phyloP scores from a whole-genome alignment of 2,329 filamentous ascomycete genomes.

The Paramyrothecium sp. region DNA sequence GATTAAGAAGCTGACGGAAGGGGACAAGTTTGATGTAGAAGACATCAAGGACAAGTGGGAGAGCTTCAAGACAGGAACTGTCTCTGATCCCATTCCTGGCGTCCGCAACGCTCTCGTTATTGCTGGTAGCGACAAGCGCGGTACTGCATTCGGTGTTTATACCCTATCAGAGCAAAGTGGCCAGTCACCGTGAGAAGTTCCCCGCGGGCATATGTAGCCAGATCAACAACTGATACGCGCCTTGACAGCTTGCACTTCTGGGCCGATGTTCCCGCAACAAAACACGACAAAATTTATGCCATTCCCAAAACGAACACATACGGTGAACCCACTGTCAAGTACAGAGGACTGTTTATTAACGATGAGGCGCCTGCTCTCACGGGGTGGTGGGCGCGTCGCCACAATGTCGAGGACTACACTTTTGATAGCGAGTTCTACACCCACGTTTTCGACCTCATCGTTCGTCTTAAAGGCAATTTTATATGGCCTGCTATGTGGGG shows the following conservation, averaged over 20 bases:
- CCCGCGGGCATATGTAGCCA: too few species aligned
- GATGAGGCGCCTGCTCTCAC: neutral
- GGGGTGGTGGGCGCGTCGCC: neutral
- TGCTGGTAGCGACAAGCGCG: neutral
- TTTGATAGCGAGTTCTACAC: constrained; percentile 46
- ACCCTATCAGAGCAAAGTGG: neutral
- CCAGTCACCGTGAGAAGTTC: neutral
- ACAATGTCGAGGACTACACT: neutral
- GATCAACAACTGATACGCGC: too few species aligned
- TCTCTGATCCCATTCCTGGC: neutral
- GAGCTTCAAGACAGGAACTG: neutral
- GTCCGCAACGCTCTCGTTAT: neutral
- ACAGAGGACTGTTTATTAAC: neutral
- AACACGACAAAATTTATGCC: too few species aligned
- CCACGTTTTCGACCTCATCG: constrained; percentile 57
- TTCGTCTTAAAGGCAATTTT: constrained; percentile 56
- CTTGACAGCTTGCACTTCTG: neutral
- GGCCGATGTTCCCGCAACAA: neutral
- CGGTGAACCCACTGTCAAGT: neutral
- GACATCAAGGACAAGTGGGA: neutral
- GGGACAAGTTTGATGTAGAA: neutral
- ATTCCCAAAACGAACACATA: neutral
- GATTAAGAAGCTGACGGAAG: neutral
- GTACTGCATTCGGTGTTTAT: neutral
- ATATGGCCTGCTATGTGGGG: constrained; percentile 62